phyloP scores from a whole-genome alignment of 192 early-diverging fungal genomes.

The Podila minutissima region DNA sequence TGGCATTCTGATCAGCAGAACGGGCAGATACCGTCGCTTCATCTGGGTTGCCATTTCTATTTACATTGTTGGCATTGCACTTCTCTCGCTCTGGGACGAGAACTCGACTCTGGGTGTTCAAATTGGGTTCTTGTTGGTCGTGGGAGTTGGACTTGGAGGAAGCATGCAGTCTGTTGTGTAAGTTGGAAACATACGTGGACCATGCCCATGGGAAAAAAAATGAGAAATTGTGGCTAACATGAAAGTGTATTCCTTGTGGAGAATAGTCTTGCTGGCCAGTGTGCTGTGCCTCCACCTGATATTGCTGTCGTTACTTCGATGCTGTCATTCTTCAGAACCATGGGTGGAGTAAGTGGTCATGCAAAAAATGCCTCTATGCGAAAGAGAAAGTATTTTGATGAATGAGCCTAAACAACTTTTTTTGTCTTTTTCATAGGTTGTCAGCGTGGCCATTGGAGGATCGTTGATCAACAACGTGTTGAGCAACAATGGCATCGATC shows the following conservation, averaged over 20 bases:
- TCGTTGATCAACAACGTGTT: constrained; percentile 52
- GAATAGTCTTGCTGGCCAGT: constrained; percentile 68
- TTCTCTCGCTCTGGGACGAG: constrained; percentile 65
- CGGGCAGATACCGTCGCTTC: constrained; percentile 60
- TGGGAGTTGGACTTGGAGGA: constrained; percentile 80
- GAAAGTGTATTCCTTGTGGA: background rate
- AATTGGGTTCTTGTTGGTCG: constrained; percentile 72
- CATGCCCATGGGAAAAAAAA: background rate
- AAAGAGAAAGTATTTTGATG: no score
- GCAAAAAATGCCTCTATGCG: background rate
- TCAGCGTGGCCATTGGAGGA: constrained; percentile 52
- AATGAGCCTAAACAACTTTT: background rate
- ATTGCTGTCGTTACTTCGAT: constrained; percentile 75
- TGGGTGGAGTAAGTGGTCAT: constrained; percentile 11
- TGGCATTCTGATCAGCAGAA: constrained; percentile 67
- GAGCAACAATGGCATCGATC: constrained; percentile 30
- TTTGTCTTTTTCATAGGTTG: background rate
- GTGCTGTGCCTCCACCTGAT: constrained; percentile 64
- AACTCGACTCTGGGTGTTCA: constrained; percentile 56
- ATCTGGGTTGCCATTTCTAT: constrained; percentile 72
- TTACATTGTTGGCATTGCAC: constrained; percentile 63
- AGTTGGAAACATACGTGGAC: background rate
- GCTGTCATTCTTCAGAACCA: constrained; percentile 67
- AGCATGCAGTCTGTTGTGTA: constrained; percentile 76
- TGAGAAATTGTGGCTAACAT: background rate